Percentiles rank a stretch among this genome's conserved stretches.
Evolutionary conservation across 495 filamentous ascomycete genomes (phyloP).

Genomic region (Annulohypoxylon maeteangense): DNA sequence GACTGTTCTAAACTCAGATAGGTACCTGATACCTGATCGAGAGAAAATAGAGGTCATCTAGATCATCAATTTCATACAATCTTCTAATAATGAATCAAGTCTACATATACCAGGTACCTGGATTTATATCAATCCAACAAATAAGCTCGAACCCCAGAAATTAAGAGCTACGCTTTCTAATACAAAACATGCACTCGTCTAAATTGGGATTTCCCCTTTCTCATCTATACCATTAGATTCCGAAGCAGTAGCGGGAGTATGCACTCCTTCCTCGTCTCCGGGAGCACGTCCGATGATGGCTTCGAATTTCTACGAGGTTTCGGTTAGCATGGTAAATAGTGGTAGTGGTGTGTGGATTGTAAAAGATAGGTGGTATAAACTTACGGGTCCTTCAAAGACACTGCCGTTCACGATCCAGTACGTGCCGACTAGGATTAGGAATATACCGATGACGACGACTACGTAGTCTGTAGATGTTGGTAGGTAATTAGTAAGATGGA

Average conservation of each 20-base stretch:
- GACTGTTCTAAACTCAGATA: no score
- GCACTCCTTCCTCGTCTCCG: conserved; percentile 20
- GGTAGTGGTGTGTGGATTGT: not conserved
- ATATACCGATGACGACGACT: conserved; percentile 51
- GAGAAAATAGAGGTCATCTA: no score
- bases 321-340: not conserved
- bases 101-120: not conserved
- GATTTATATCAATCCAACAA: no score
- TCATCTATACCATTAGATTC: conserved; percentile 5
- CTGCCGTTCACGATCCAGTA: conserved; percentile 46
- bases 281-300: conserved; percentile 34
- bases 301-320: conserved; percentile 30
- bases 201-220: not conserved
- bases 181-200: not conserved
- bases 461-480: conserved; percentile 44
- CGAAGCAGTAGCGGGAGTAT: not conserved
- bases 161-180: not conserved
- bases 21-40: no score
- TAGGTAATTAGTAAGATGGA: conserved; percentile 5
- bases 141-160: conserved; percentile 13
- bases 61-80: no score
- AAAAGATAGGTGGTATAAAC: conserved; percentile 1
- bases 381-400: conserved; percentile 48
- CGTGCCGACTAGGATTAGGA: conserved; percentile 43
- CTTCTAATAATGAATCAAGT: no score